Conservation (phyloP, 768 basidiomycete genomes). For the Russula abietina region DNA sequence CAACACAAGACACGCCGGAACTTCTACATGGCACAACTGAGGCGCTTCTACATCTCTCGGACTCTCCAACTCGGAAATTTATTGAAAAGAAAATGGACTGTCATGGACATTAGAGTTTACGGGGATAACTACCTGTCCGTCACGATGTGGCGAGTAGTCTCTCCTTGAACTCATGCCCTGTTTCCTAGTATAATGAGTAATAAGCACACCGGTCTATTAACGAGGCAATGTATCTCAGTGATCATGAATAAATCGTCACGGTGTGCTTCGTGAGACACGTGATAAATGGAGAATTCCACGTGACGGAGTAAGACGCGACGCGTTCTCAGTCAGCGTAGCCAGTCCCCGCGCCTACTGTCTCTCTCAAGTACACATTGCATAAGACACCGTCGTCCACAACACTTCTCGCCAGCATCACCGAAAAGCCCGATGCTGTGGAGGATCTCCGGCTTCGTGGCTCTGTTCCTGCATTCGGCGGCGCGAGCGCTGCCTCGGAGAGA, state of each 20-base stretch:
- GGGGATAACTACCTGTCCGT: too few species aligned
- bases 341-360: too few species aligned
- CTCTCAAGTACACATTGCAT: not conserved
- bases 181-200: not conserved
- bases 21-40: not conserved
- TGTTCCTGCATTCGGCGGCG: slow-evolving; percentile 5
- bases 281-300: not conserved
- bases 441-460: not conserved
- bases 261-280: not conserved
- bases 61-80: not conserved
- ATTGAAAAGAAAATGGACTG: too few species aligned
- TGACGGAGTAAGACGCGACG: slow-evolving; percentile 5
- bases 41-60: not conserved
- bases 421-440: slow-evolving; percentile 4
- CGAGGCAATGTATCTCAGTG: not conserved
- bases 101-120: too few species aligned
- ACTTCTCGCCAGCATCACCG: not conserved
- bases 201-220: not conserved
- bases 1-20: not conserved
- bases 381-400: not conserved
- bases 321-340: slow-evolving; percentile 3
- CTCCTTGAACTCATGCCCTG: not conserved
- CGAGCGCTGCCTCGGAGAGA: slow-evolving; percentile 13
- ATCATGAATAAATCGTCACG: not conserved
- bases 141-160: not conserved